phyloP scores from a whole-genome alignment of 2,329 filamentous ascomycete genomes.

The Talaromyces sp. region DNA sequence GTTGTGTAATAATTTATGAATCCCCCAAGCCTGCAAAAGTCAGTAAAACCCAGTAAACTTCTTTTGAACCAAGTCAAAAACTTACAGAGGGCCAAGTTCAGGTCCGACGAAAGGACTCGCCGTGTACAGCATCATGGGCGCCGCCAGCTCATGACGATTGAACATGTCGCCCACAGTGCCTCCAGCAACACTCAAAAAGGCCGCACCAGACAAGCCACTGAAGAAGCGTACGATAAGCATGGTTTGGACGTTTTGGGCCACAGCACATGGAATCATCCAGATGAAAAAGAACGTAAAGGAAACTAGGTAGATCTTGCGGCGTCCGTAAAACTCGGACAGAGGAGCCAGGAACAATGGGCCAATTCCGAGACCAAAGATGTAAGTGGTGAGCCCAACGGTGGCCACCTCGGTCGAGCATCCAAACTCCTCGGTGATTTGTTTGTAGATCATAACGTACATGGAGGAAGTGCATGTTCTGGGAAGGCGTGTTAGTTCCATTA shows the following conservation, averaged over 20 bases:
- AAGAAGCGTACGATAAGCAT: slow-evolving; percentile 76
- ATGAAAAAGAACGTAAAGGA: slow-evolving; percentile 71
- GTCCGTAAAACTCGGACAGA: slow-evolving; percentile 73
- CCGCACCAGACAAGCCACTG: slow-evolving; percentile 42
- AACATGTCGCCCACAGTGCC: slow-evolving; percentile 84
- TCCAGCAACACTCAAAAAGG: slow-evolving; percentile 65
- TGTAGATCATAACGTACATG: slow-evolving; percentile 82
- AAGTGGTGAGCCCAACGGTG: slow-evolving; percentile 74
- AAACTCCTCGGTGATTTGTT: slow-evolving; percentile 71
- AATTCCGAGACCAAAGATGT: slow-evolving; percentile 70
- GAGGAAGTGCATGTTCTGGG: slow-evolving; percentile 74
- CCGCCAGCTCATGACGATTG: slow-evolving; percentile 60
- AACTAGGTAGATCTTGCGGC: slow-evolving; percentile 71
- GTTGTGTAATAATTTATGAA: slow-evolving; percentile 72
- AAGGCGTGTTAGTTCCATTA: neutral
- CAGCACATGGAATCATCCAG: slow-evolving; percentile 75
- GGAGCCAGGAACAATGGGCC: slow-evolving; percentile 61
- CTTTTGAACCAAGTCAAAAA: neutral
- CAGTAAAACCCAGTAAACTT: slow-evolving; percentile 1
- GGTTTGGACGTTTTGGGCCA: slow-evolving; percentile 75
- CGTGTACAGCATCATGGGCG: slow-evolving; percentile 82
- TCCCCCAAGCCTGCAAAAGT: slow-evolving; percentile 51
- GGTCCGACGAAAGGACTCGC: slow-evolving; percentile 56
- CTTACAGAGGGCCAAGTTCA: slow-evolving; percentile 50
- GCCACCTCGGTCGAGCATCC: slow-evolving; percentile 64